These are phyloP conservation scores for Globisporangium apiculatum DNA, from an alignment of 352 stramenopile species.

Conservation along the genomic window DNA sequence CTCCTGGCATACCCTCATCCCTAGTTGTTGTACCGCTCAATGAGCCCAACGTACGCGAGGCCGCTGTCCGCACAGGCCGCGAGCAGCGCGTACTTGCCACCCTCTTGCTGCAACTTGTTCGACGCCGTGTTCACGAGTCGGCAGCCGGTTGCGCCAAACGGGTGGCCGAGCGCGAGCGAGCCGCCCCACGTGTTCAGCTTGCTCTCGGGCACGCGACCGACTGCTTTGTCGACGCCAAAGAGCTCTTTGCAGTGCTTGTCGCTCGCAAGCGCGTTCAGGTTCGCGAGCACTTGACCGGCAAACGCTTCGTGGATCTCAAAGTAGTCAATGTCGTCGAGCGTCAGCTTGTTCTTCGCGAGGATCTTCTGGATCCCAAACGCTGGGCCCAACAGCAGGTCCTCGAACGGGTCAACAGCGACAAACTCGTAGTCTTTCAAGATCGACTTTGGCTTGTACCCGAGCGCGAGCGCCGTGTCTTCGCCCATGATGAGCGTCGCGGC, in stretches of 20 bases:
- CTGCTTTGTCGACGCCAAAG: slow-evolving; percentile 82
- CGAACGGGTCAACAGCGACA: slow-evolving; percentile 95
- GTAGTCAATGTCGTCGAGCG: slow-evolving; percentile 94
- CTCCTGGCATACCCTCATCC: neutral
- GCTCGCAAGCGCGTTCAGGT: slow-evolving; percentile 94
- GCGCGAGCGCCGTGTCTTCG: slow-evolving; percentile 92
- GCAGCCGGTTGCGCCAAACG: slow-evolving; percentile 95
- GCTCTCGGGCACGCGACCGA: slow-evolving; percentile 89
- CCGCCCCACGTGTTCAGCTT: slow-evolving; percentile 98
- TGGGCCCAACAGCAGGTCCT: slow-evolving; percentile 91
- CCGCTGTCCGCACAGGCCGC: slow-evolving; percentile 97
- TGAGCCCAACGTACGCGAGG: slow-evolving; percentile 92
- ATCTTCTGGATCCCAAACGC: slow-evolving; percentile 92
- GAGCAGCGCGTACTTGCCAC: slow-evolving; percentile 93
- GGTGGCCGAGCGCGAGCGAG: slow-evolving; percentile 94
- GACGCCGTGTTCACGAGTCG: slow-evolving; percentile 96
- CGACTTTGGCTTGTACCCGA: slow-evolving; percentile 94
- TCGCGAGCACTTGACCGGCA: slow-evolving; percentile 96
- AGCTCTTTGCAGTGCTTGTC: slow-evolving; percentile 94
- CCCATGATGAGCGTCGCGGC: slow-evolving; percentile 96
- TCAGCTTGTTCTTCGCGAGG: slow-evolving; percentile 79
- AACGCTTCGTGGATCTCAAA: slow-evolving; percentile 99
- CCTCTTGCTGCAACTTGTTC: slow-evolving; percentile 95
- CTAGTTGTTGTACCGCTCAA: slow-evolving; percentile 87
- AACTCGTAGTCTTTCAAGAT: slow-evolving; percentile 96